Evolutionary conservation across 2,329 filamentous ascomycete genomes (phyloP), one percentile per base, ranked within the genome.

Genomic region (Graphiopsis chlorocephala): DNA sequence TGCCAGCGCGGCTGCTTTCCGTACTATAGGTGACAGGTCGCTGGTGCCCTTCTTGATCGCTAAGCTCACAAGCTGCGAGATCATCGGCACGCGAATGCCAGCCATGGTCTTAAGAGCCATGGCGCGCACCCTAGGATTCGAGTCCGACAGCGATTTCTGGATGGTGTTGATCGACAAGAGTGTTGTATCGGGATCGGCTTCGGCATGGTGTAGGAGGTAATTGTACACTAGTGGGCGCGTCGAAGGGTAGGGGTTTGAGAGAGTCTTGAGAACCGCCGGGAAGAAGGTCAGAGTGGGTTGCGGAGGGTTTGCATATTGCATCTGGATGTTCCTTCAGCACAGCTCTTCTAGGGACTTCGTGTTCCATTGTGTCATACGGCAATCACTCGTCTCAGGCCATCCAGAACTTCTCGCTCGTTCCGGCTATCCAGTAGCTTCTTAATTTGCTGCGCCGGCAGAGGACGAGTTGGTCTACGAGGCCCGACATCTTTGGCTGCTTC

Each of bases 161-260:
- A 99, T 98, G 7, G 95, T 96, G 79, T 99, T 99, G 85, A 99
- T 97, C 65, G 93, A 97, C 52, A 99, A 85, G 42, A 99, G 85
- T 23, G 95, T 93, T 53, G 97, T 90, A 78, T 99, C 95, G 65
- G 94, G 95, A 74, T 98, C 95, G 68, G 93, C 88, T 77, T 98
- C 95, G 76, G 95, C 95, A 84, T 99, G 93, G 76, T 96, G 92
- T 66, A 98, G 90, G 67, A 99, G 88, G 79, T 97, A 99, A 76
- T 97, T 96, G 82, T 99, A 99, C 68, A 99, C 95, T 64, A 99
- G 88, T 78, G 98, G 98, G 80, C 97, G 96, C 78, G 98, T 93
- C 74, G 96, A 93, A 72, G 97, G 85, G 73, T 93, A 97, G 15
- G 93, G 90, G 42, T 92, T 97, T 29, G 94, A 94, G 66, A 97